These are phyloP conservation scores for Somion occarium DNA, from an alignment of 1,284 basidiomycete genomes.

Conservation along the genomic window DNA sequence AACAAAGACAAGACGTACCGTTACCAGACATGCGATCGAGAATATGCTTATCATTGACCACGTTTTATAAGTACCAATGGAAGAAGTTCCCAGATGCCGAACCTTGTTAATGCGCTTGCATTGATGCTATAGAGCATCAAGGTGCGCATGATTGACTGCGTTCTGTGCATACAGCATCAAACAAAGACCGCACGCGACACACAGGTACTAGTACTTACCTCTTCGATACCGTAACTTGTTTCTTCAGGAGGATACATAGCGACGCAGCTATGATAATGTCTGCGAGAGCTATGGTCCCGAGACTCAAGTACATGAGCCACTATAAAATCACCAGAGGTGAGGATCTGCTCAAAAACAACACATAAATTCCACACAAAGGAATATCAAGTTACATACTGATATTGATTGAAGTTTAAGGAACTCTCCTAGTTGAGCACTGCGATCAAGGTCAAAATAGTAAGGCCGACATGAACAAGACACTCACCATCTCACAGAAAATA, in stretches of 20 bases:
- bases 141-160: conserved; percentile 13
- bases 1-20: conserved; percentile 18
- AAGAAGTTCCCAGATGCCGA: neutral
- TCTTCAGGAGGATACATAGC: conserved; percentile 11
- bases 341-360: neutral
- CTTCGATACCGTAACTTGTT: conserved; percentile 10
- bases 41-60: conserved; percentile 18
- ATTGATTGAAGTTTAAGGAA: conserved; percentile 12
- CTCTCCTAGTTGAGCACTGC: conserved; percentile 7
- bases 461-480: neutral
- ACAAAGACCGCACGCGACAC: neutral
- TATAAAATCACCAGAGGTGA: neutral
- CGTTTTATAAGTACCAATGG: conserved; percentile 6
- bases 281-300: conserved; percentile 12
- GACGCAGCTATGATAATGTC: conserved; percentile 12
- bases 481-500: conserved; percentile 7
- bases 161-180: conserved; percentile 8
- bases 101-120: conserved; percentile 17
- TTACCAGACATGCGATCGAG: conserved; percentile 29
- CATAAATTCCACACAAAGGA: neutral
- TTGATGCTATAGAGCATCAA: conserved; percentile 21
- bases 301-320: conserved; percentile 14
- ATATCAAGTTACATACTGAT: conserved; percentile 9
- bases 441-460: neutral
- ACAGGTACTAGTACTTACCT: conserved; percentile 6